Percentiles rank a stretch among this genome's conserved stretches.
phyloP scores from a whole-genome alignment of 495 filamentous ascomycete genomes.

The Aspergillus coremiiformis region DNA sequence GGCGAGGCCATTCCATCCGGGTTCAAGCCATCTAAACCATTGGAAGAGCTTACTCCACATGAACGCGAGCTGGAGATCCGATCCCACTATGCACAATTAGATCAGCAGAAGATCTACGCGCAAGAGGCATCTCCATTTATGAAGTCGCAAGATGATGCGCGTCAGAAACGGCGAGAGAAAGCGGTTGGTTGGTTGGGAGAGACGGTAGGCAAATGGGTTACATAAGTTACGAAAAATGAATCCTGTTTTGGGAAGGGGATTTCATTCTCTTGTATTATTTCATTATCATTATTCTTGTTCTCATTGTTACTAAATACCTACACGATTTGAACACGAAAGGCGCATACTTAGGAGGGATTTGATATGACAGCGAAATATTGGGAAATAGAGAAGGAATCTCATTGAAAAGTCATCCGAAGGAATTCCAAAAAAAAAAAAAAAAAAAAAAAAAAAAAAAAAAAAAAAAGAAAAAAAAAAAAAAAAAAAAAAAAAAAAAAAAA shows the following conservation, averaged over 20 bases:
- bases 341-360: background rate
- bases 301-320: background rate
- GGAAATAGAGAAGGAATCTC: background rate
- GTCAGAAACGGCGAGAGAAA: slow-evolving; percentile 50
- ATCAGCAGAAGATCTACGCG: slow-evolving; percentile 48
- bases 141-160: slow-evolving; percentile 49
- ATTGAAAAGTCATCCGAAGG: background rate
- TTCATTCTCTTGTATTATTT: background rate
- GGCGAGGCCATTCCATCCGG: slow-evolving; percentile 29
- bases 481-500: no score
- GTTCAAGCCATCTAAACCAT: slow-evolving; percentile 42
- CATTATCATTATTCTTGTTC: background rate
- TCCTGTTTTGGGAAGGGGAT: background rate
- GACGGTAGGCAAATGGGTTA: slow-evolving; percentile 41
- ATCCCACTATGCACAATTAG: slow-evolving; percentile 53
- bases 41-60: slow-evolving; percentile 52
- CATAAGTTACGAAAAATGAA: slow-evolving; percentile 18
- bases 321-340: background rate
- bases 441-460: no score
- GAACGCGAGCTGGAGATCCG: slow-evolving; percentile 61
- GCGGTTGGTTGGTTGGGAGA: slow-evolving; percentile 50
- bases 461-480: no score
- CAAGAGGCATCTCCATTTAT: slow-evolving; percentile 46
- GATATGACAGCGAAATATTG: background rate
- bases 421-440: background rate